A percentile compares a stretch with the other conserved stretches of the same genome.
Conservation (phyloP, 495 filamentous ascomycete species). For the Pyronema omphalodes region DNA sequence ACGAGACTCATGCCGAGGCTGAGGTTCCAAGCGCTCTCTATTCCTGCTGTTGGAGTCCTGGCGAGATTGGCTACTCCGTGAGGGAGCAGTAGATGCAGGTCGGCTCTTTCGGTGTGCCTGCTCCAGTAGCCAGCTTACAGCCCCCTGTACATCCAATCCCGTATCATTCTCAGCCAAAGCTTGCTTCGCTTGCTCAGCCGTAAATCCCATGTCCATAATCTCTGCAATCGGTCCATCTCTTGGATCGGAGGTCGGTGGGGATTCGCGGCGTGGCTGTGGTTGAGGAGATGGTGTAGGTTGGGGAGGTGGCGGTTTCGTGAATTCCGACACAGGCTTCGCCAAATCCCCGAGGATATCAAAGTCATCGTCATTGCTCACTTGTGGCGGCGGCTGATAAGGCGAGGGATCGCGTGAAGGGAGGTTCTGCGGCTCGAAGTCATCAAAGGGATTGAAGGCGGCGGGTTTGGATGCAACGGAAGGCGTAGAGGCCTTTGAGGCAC, state of each 20-base stretch:
- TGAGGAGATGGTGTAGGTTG: conserved; percentile 27
- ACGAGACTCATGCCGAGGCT: not conserved
- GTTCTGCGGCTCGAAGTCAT: conserved; percentile 72
- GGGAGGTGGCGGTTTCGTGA: conserved; percentile 27
- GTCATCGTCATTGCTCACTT: conserved; percentile 30
- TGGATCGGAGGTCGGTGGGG: conserved; percentile 29
- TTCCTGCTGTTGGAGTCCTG: conserved; percentile 11
- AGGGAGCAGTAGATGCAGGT: conserved; percentile 34
- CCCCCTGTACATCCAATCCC: conserved; percentile 67
- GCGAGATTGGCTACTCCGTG: conserved; percentile 19
- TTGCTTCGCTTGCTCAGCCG: conserved; percentile 54
- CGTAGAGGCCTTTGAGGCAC: too few relatives aligned
- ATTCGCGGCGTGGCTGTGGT: conserved; percentile 13
- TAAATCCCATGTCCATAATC: conserved; percentile 89
- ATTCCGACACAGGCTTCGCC: conserved; percentile 68
- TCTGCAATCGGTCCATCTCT: conserved; percentile 73
- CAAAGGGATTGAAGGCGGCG: conserved; percentile 37
- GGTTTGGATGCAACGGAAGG: too few relatives aligned
- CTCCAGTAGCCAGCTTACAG: conserved; percentile 76
- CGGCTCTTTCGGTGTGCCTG: conserved; percentile 62
- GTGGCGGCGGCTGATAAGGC: conserved; percentile 24
- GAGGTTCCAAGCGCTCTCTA: conserved; percentile 21
- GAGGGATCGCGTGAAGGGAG: conserved; percentile 31
- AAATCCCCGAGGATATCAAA: conserved; percentile 82
- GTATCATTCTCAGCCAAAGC: conserved; percentile 63